These are phyloP conservation scores for Talaromyces rugulosus DNA, from an alignment of 2,329 filamentous ascomycete species.

Conservation along the genomic window DNA sequence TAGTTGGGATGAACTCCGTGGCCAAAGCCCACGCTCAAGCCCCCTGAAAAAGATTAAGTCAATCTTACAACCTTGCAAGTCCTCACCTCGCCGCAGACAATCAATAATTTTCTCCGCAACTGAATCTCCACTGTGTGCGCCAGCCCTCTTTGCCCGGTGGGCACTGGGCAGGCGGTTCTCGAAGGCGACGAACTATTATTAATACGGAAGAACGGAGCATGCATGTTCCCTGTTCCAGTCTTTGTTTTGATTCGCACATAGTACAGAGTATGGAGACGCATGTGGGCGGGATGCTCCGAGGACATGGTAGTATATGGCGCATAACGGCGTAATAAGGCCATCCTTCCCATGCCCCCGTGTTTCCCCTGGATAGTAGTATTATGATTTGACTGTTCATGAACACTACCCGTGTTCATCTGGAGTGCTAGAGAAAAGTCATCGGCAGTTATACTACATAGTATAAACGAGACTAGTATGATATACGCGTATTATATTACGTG, in stretches of 20 bases:
- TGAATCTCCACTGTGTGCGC: not conserved
- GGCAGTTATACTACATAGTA: not conserved
- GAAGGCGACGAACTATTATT: not conserved
- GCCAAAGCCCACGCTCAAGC: not conserved
- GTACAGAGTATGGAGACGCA: not conserved
- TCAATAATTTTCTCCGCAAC: not conserved
- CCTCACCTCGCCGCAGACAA: too few species aligned
- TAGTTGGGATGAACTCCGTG: not conserved
- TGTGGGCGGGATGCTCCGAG: not conserved
- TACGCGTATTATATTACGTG: not conserved
- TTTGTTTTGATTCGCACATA: not conserved
- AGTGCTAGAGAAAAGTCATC: not conserved
- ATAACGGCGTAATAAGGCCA: not conserved
- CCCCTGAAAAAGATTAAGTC: not conserved
- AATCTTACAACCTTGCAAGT: not conserved
- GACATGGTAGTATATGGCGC: not conserved
- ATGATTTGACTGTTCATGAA: not conserved
- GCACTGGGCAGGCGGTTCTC: not conserved
- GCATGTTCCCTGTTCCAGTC: not conserved
- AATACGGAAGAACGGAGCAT: not conserved
- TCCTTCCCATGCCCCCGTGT: too few species aligned
- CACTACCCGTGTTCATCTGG: too few species aligned
- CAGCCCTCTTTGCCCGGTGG: not conserved
- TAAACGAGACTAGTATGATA: not conserved
- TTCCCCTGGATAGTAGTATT: too few species aligned